Base-by-base conservation (phyloP, 805 yeast genomes). In the Spathaspora gorwiae region DNA sequence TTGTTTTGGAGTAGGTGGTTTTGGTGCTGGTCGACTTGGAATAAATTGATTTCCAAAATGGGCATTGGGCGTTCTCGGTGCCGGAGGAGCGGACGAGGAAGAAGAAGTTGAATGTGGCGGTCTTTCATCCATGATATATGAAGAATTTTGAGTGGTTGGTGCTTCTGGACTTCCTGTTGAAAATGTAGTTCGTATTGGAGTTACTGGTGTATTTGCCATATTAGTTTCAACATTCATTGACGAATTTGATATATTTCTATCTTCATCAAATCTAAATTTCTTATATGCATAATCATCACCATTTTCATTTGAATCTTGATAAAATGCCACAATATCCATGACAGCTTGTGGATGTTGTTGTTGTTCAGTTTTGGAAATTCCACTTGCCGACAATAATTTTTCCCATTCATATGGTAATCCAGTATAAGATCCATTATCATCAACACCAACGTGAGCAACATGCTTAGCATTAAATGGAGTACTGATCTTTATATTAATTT, bases 321-420 rank as follows among this genome's bases (percentile, higher is more conserved):
- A 89, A 60, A 89, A 89, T 37, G 87, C 89, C 26, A 89, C 89
- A 48, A 87, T 90, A 57, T 89, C 95, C 75, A 85, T 85, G 5
- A 94, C 96, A 1, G 96, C 97, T 62, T 88, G 90, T 1, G 97
- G 97, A 64, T 94, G 88, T 49, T 84, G 87, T 59, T 84, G 83
- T 66, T 89, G 96, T 57, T 94, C 99, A 51, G 80, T 85, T 51
- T 79, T 81, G 6, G 96, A 81, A 47, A 94, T 90, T 43, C 97
- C 97, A 56, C 90, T 85, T 1, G 94, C 87, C 10, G 84, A 76
- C 43, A 94, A 73, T 32, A 90, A 72, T 50, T 80, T 78, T 50
- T 89, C 89, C 99, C 99, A 94, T 57, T 89, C 95, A 27, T 80
- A 83, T 0, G 99, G 99, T 37, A 94, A 70, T 2, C 97, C 98